A percentile compares a stretch with the other conserved stretches of the same genome.
Evolutionary conservation across 2,329 filamentous ascomycete species (phyloP).

Genomic region (Xylariaceae sp.): DNA sequence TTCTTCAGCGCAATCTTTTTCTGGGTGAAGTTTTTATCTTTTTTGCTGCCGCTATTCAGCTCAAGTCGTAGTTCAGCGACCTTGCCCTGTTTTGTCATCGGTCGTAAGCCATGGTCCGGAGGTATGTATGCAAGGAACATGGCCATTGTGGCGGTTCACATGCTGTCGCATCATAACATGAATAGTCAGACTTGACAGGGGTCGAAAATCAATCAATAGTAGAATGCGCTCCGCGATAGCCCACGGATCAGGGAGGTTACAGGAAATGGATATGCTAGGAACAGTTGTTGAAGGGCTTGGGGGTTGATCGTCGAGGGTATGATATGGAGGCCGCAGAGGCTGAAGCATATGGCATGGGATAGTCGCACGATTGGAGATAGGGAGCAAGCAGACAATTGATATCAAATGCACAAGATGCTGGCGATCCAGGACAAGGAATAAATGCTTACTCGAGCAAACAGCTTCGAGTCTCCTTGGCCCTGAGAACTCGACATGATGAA

Average conservation of each 20-base stretch:
- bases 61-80: conserved; percentile 94
- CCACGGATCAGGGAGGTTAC: no score
- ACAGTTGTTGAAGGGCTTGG: no score
- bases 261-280: no score
- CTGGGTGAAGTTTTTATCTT: conserved; percentile 90
- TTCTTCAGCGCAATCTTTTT: conserved; percentile 99
- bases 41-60: conserved; percentile 89
- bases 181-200: background rate
- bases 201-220: conserved; percentile 2
- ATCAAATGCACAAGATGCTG: background rate
- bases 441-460: conserved; percentile 86
- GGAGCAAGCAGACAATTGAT: background rate
- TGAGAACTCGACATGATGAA: conserved; percentile 50
- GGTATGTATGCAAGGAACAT: conserved; percentile 55
- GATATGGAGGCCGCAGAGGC: background rate
- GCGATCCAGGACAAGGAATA: conserved; percentile 2
- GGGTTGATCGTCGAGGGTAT: no score
- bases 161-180: no score
- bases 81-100: conserved; percentile 80
- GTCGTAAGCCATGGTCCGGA: conserved; percentile 41
- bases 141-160: conserved; percentile 19
- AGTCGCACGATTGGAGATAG: no score
- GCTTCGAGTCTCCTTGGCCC: conserved; percentile 91
- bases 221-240: no score
- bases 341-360: no score